Evolutionary conservation across 441 rosid species (phyloP).

Genomic region (Mallotus japonicus): DNA sequence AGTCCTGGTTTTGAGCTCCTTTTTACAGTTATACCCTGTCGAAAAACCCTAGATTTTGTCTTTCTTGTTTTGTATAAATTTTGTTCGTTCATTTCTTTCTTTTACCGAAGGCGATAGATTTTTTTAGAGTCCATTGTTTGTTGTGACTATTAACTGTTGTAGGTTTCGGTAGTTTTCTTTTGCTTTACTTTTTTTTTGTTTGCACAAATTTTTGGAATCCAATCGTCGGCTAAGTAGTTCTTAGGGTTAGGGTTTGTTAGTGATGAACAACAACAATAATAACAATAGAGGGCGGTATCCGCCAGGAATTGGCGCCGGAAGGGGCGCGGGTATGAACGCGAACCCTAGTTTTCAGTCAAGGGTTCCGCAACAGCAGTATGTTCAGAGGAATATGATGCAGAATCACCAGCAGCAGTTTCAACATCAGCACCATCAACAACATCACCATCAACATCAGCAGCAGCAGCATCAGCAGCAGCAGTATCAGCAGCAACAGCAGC

Average conservation of each 20-base stretch:
- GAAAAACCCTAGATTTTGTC: slow-evolving; percentile 16
- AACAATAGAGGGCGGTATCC: slow-evolving; percentile 89
- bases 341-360: slow-evolving; percentile 68
- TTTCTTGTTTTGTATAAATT: slow-evolving; percentile 1
- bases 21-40: background rate
- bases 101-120: background rate
- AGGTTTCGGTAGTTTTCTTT: background rate
- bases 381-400: slow-evolving; percentile 63
- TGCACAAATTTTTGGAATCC: slow-evolving; percentile 21
- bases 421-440: slow-evolving; percentile 37
- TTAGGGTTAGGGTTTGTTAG: slow-evolving; percentile 35
- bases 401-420: slow-evolving; percentile 51
- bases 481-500: slow-evolving; percentile 26
- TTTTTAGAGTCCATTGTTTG: slow-evolving; percentile 11
- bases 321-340: slow-evolving; percentile 59
- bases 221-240: slow-evolving; percentile 25
- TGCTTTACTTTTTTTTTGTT: background rate
- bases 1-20: background rate
- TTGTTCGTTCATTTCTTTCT: background rate
- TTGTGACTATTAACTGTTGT: slow-evolving; percentile 15
- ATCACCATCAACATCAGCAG: slow-evolving; percentile 39
- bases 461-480: slow-evolving; percentile 52
- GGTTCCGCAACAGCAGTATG: slow-evolving; percentile 72
- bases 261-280: slow-evolving; percentile 45
- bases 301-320: slow-evolving; percentile 80